Percentiles rank a stretch among this genome's conserved stretches.
phyloP scores from a whole-genome alignment of 192 early-diverging fungal genomes.

The Coemansia sp. region DNA sequence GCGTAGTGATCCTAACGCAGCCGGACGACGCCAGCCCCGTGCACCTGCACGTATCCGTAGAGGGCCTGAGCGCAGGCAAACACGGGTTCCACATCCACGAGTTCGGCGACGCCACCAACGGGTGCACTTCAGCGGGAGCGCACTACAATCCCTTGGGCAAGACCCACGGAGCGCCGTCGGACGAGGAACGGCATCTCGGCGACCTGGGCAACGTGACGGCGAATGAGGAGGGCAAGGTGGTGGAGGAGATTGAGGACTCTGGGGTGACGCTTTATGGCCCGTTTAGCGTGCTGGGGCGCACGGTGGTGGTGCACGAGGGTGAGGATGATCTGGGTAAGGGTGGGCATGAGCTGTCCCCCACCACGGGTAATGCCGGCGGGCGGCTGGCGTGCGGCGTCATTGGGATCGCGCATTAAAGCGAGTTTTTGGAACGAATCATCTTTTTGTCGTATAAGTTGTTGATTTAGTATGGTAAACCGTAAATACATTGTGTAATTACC shows the following conservation, averaged over 20 bases:
- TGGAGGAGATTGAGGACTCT: constrained; percentile 55
- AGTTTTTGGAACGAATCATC: no score
- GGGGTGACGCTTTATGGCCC: constrained; percentile 73
- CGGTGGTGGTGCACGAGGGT: constrained; percentile 79
- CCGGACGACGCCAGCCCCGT: constrained; percentile 57
- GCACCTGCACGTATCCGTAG: constrained; percentile 57
- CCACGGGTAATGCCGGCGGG: constrained; percentile 86
- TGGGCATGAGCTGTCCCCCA: constrained; percentile 65
- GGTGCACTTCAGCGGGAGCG: constrained; percentile 80
- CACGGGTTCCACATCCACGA: constrained; percentile 91
- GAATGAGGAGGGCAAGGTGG: constrained; percentile 56
- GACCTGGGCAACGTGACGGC: constrained; percentile 86
- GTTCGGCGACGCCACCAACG: constrained; percentile 67
- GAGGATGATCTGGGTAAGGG: constrained; percentile 85
- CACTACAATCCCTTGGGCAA: constrained; percentile 82
- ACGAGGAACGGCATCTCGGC: constrained; percentile 74
- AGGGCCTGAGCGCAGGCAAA: constrained; percentile 64
- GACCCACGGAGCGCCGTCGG: constrained; percentile 76
- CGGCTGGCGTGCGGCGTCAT: constrained; percentile 90
- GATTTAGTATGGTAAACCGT: no score
- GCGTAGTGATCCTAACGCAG: constrained; percentile 72
- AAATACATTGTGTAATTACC: no score
- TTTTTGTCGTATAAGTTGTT: no score
- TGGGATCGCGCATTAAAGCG: constrained; percentile 56
- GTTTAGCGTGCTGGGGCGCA: constrained; percentile 76